Percentiles rank a stretch among this genome's conserved stretches.
These are phyloP conservation scores for Russula griseocarnosa DNA, from an alignment of 768 basidiomycete genomes.

Conservation along the genomic window DNA sequence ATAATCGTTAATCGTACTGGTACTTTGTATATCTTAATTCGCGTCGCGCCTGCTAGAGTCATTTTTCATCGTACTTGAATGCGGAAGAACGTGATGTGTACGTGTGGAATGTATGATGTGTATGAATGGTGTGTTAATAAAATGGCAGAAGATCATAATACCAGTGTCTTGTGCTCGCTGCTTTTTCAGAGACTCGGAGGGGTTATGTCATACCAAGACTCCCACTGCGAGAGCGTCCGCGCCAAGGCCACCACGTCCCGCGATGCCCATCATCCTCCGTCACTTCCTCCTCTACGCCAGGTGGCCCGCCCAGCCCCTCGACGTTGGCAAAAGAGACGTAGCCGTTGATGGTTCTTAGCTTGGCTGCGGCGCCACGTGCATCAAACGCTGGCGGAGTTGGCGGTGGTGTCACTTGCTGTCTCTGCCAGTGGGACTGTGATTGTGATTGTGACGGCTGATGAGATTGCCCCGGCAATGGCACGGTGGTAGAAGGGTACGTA, in stretches of 20 bases:
- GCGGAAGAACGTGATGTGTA: constrained; percentile 4
- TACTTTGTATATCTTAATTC: constrained; percentile 1
- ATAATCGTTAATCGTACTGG: constrained; percentile 8
- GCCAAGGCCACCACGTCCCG: constrained; percentile 23
- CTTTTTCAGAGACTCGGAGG: neutral
- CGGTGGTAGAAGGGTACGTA: constrained; percentile 7
- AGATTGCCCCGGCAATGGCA: neutral
- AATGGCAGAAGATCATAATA: constrained; percentile 6
- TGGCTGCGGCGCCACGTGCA: constrained; percentile 55
- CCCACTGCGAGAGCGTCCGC: constrained; percentile 17
- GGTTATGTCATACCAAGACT: constrained; percentile 9
- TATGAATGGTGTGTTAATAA: constrained; percentile 14
- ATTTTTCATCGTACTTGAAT: constrained; percentile 12
- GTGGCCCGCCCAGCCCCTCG: constrained; percentile 62
- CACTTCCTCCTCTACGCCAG: constrained; percentile 41
- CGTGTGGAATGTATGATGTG: constrained; percentile 3
- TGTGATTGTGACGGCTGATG: neutral
- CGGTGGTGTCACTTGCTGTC: constrained; percentile 29
- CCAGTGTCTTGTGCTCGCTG: neutral
- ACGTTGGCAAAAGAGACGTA: constrained; percentile 67
- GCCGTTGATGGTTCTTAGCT: constrained; percentile 53
- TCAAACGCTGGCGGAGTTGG: constrained; percentile 48
- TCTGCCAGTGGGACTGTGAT: constrained; percentile 7
- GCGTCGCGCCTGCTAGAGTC: neutral
- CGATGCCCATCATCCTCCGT: constrained; percentile 12